Base-by-base conservation (phyloP, 2,329 filamentous ascomycete genomes). In the Claviceps cyperi region DNA sequence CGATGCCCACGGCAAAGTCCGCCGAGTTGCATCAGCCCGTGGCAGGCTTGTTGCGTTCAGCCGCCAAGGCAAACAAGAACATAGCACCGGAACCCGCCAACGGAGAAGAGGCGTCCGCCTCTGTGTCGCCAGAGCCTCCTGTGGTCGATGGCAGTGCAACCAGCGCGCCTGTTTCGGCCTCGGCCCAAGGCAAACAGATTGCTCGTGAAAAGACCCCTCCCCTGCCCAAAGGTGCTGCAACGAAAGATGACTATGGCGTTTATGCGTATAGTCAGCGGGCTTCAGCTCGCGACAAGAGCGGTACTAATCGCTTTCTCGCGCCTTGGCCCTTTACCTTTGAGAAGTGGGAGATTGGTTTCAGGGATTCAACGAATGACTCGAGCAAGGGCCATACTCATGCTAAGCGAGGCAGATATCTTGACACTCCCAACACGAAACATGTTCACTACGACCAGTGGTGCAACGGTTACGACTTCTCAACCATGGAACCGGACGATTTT, bases 271-370 rank as follows among this genome's bases (percentile, higher is more conserved):
- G 60, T 50, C 63, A 65, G 51, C 55, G 59, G 11, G 69, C 76
- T 47, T 67, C 64, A 39, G 64, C 51, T 49, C 61, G 66, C 43
- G 66, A 68, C 35, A 66, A 64, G 64, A 53, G 68, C 24, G 70
- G 73, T 57, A 78, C 76, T 56, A 76, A 73, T 24, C 70, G 79
- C 50, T 70, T 80, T 57, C 63, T 77, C 43, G 60, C 60, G 4
- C 75, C 75, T 11, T 65, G 64, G 6, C 55, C 69, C 0, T 75
- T 74, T 53, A 63, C 69, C 48, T 79, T 71, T 50, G 67, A 74
- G 38, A 64, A 73, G 8, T 66, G 71, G 51, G 76, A 80, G 57
- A 80, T 81, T 53, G 77, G 77, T 14, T 80, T 78, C 60, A 70
- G 74, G 21, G 77, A 80, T 56, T 77, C 75, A 4, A 71, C 71